Evolutionary conservation across 2,329 filamentous ascomycete genomes (phyloP), one percentile per base, ranked within the genome.

Genomic region (Thielaviopsis ethacetica): DNA sequence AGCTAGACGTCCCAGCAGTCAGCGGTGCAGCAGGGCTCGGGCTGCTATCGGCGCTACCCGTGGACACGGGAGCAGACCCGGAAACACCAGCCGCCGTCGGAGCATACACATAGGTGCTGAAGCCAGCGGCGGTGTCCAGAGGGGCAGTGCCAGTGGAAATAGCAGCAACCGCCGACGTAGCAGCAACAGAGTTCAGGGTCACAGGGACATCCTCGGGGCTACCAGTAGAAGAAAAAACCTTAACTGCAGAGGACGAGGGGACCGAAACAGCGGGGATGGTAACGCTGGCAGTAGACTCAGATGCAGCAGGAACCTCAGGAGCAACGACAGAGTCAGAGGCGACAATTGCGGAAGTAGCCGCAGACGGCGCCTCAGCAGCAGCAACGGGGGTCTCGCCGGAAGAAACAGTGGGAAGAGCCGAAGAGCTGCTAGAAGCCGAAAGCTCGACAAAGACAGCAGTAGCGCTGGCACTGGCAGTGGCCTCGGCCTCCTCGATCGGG

Each of bases 401-500:
- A 21, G 44, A 9, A 49, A 21, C n/a, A 21, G 44, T 49, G n/a
- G 44, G n/a, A 21, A 49, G 15, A 49, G 5, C 44, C 17, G 17
- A 3, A 3, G 44, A 49, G 9, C 17, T 49, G 44, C n/a, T 49
- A 49, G n/a, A 22, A 4, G 17, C 15, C 38, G 13, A 34, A 9
- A 34, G 5, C 13, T 44, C 38, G 15, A 44, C 38, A 52, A 52
- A 52, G 19, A 52, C 49, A 51, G 19, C 22, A 44, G 38, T 21
- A 26, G 38, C 10, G 38, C 38, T 44, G 13, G 38, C 30, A 12
- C 34, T 34, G 30, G 21, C 49, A 53, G 56, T 51, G 44, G 51
- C 17, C 57, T 50, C 56, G 34, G 27, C 44, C 24, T 59, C 51
- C 15, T 61, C 61, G 27, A 69, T 68, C 49, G 71, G 67, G 71